A percentile compares a stretch with the other conserved stretches of the same genome.
Conservation (phyloP, 495 filamentous ascomycete genomes). For the Aspergillus asperescens region DNA sequence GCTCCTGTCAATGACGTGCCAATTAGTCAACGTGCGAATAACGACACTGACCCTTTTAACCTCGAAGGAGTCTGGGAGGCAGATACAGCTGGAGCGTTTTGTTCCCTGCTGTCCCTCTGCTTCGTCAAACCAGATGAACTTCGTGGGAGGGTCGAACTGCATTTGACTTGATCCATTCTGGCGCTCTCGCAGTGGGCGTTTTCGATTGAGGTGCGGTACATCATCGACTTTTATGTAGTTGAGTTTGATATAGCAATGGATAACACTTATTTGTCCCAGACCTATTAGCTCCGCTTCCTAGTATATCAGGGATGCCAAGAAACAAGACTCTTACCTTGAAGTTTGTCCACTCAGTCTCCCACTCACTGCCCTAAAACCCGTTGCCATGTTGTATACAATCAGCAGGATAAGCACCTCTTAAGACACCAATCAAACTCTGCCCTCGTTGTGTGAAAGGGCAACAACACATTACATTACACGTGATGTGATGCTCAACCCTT, state of each 20-base stretch:
- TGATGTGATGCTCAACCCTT: neutral
- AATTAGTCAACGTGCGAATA: constrained; percentile 97
- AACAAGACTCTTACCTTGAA: too few species aligned
- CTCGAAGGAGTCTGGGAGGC: constrained; percentile 28
- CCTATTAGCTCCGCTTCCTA: too few species aligned
- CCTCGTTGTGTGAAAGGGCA: too few species aligned
- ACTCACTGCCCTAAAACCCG: too few species aligned
- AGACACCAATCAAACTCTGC: too few species aligned
- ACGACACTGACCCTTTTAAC: constrained; percentile 44
- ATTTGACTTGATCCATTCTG: constrained; percentile 23
- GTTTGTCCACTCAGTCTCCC: too few species aligned
- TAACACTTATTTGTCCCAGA: neutral
- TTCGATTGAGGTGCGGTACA: constrained; percentile 37
- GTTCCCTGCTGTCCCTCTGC: constrained; percentile 32
- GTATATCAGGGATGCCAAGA: too few species aligned
- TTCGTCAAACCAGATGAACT: constrained; percentile 30
- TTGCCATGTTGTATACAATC: too few species aligned
- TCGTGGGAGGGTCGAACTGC: constrained; percentile 38
- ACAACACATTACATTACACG: too few species aligned
- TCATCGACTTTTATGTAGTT: constrained; percentile 14
- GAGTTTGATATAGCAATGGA: constrained; percentile 6
- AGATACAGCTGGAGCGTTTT: constrained; percentile 33
- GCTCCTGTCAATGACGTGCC: constrained; percentile 68
- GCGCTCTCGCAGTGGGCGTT: constrained; percentile 25
- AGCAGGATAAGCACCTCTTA: too few species aligned